Base-by-base conservation (phyloP, 192 early-diverging fungal species). In the Linnemannia schmuckeri region DNA sequence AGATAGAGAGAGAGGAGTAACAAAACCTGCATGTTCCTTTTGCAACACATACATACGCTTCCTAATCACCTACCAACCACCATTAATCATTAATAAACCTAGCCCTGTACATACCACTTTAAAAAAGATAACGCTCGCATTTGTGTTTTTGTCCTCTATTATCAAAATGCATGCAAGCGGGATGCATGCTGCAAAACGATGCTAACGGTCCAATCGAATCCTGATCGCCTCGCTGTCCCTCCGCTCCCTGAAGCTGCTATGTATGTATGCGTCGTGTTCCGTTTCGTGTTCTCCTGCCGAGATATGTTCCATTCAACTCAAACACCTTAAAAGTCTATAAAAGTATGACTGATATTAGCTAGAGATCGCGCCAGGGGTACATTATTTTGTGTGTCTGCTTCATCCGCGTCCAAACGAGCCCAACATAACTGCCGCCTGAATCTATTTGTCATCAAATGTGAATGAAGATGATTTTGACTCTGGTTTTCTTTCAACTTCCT, bases 11-110 rank as follows among this genome's bases (percentile, higher is more conserved):
- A 41, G 37, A 46, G 52, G 33, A 74, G n/a, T 4, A 3, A 76
- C 38, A 77, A 38, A 66, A 17, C 38, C 47, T 77, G 40, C 54
- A 55, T 66, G 42, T 35, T 77, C 12, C 61, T 30, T 61, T 66
- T 35, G 61, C 61, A 66, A 66, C 61, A 30, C 61, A 66, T 41
- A 72, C 40, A 72, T 42, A 72, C 70, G 42, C n/a, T 72, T 52
- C 61, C 61, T 72, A 72, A 72, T 72, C 70, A n/a, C 61, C 61
- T 41, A 72, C 38, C 35, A 40, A n/a, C 69, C 22, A 72, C 7
- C 6, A 41, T 42, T 42, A 41, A 72, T 41, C 41, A 40, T n/a
- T 72, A 72, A 72, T 41, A 72, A 72, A 72, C 30, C 61, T 15
- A 66, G 61, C 61, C 61, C 61, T 66, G 61, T 66, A 66, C 30